Evolutionary conservation across 2,329 filamentous ascomycete species (phyloP).

Genomic region (Alternaria tenuissima): DNA sequence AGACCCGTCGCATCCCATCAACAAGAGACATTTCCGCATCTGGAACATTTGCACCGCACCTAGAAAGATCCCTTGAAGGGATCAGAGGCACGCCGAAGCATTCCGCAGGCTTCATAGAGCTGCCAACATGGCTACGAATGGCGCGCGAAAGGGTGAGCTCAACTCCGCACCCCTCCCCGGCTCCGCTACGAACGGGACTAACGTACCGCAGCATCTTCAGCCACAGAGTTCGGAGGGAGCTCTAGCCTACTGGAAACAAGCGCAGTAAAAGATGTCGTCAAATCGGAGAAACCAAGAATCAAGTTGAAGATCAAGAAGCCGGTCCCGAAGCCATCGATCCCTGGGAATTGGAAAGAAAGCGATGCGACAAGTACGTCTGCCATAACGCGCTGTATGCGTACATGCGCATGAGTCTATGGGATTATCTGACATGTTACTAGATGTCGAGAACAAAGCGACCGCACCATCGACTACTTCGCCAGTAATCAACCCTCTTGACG

Average conservation of each 20-base stretch:
- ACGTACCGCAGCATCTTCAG: conserved; percentile 36
- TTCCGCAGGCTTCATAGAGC: conserved; percentile 47
- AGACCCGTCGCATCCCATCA: conserved; percentile 31
- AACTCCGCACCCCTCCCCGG: conserved; percentile 24
- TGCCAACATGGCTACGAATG: conserved; percentile 46
- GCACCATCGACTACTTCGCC: conserved; percentile 41
- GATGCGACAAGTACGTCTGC: conserved; percentile 65
- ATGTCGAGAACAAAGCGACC: conserved; percentile 39
- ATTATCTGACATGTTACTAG: conserved; percentile 21
- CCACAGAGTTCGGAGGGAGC: conserved; percentile 23
- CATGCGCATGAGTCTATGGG: neutral
- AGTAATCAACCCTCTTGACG: conserved; percentile 70
- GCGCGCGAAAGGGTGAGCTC: conserved; percentile 49
- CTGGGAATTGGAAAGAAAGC: conserved; percentile 75
- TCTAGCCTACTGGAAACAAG: conserved; percentile 37
- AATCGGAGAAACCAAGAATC: conserved; percentile 53
- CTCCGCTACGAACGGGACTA: conserved; percentile 21
- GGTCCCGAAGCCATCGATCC: conserved; percentile 68
- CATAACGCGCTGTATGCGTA: neutral
- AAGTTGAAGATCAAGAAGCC: conserved; percentile 65
- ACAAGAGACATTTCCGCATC: conserved; percentile 12
- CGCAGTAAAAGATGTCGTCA: conserved; percentile 45
- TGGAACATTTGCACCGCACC: conserved; percentile 10
- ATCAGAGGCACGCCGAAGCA: conserved; percentile 26
- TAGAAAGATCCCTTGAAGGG: neutral